Evolutionary conservation across 805 yeast species (phyloP).

Genomic region (Cephaloascus fragrans): DNA sequence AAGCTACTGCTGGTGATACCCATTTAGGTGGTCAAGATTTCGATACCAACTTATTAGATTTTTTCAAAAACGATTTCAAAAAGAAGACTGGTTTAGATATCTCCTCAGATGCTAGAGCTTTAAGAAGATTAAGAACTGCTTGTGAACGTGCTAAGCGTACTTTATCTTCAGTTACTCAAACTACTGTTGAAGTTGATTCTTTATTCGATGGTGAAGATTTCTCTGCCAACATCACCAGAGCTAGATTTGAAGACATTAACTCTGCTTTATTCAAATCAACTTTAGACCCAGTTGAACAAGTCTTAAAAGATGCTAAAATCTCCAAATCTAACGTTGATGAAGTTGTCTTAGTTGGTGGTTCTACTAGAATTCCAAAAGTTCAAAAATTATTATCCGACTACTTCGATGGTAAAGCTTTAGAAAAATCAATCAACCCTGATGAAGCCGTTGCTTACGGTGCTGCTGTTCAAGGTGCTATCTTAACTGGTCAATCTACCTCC

Average conservation of each 20-base stretch:
- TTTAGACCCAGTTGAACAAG: slow-evolving; percentile 37
- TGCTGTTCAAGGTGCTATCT: slow-evolving; percentile 98
- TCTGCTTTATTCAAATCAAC: slow-evolving; percentile 34
- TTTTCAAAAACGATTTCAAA: slow-evolving; percentile 31
- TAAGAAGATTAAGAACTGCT: slow-evolving; percentile 36
- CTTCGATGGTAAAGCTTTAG: slow-evolving; percentile 37
- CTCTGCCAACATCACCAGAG: slow-evolving; percentile 35
- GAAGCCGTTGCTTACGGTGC: slow-evolving; percentile 56
- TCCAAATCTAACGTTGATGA: slow-evolving; percentile 36
- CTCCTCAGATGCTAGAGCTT: slow-evolving; percentile 28
- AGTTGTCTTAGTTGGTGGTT: slow-evolving; percentile 39
- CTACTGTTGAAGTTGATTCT: slow-evolving; percentile 35
- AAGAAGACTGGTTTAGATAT: slow-evolving; percentile 35
- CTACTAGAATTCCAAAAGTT: slow-evolving; percentile 41
- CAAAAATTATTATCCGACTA: slow-evolving; percentile 35
- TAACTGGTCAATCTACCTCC: slow-evolving; percentile 84
- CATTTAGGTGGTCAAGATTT: slow-evolving; percentile 44
- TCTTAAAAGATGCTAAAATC: slow-evolving; percentile 33
- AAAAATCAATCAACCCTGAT: slow-evolving; percentile 39
- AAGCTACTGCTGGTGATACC: slow-evolving; percentile 40
- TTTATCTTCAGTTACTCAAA: slow-evolving; percentile 32
- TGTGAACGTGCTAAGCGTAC: slow-evolving; percentile 42
- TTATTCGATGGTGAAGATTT: slow-evolving; percentile 39
- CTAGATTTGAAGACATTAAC: slow-evolving; percentile 38
- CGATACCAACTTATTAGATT: slow-evolving; percentile 32